These are phyloP conservation scores for Camellia japonica DNA, from an alignment of 148 eudicot species.

Conservation along the genomic window DNA sequence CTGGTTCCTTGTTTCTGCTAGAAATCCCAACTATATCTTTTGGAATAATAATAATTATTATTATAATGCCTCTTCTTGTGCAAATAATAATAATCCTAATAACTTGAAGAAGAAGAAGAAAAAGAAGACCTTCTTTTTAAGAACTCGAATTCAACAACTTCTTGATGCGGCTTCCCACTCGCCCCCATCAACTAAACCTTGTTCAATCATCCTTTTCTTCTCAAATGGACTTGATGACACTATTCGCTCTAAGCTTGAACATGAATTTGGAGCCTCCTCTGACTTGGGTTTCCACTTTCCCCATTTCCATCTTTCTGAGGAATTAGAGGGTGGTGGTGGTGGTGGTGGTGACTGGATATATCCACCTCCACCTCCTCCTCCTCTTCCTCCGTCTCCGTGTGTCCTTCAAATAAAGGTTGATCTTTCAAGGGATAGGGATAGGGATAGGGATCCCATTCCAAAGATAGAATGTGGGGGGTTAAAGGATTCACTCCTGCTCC, in stretches of 20 bases:
- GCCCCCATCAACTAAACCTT: conserved; percentile 51
- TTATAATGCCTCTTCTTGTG: too few relatives aligned
- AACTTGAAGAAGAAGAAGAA: conserved; percentile 36
- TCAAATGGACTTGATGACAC: conserved; percentile 59
- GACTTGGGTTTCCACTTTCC: conserved; percentile 34
- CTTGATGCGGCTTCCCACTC: conserved; percentile 51
- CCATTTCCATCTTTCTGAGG: conserved; percentile 42
- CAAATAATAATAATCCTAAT: background rate
- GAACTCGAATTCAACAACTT: conserved; percentile 43
- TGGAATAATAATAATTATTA: conserved; percentile 46
- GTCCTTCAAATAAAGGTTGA: conserved; percentile 48
- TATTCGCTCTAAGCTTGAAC: conserved; percentile 35
- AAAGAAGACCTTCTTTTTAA: conserved; percentile 39
- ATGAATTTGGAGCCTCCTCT: conserved; percentile 52
- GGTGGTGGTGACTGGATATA: too few relatives aligned
- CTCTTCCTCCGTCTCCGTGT: conserved; percentile 23
- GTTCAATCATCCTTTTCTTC: conserved; percentile 67
- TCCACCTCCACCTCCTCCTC: too few relatives aligned
- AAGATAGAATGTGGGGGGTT: conserved; percentile 14
- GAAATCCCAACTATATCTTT: conserved; percentile 69
- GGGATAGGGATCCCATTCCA: conserved; percentile 10
- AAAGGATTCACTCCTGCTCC: conserved; percentile 10
- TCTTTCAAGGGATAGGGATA: conserved; percentile 21
- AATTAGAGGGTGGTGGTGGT: conserved; percentile 42
- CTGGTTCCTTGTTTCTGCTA: conserved; percentile 89